These are phyloP conservation scores for Quillaja saponaria DNA, from an alignment of 306 rosid genomes.

Conservation along the genomic window DNA sequence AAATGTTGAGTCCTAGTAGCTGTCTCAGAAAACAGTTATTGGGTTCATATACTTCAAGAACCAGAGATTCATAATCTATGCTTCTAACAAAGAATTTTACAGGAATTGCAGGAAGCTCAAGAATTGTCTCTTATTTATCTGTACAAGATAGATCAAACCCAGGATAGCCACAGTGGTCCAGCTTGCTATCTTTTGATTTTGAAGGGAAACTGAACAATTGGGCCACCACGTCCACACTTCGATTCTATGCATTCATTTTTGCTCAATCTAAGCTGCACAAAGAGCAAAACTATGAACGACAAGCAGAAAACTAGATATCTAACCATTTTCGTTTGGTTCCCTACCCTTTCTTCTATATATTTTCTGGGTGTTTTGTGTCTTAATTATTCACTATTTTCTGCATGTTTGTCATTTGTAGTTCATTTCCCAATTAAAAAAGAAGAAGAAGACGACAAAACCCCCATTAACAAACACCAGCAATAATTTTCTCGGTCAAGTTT, in stretches of 20 bases:
- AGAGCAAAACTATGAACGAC: not conserved
- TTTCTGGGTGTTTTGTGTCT: too few relatives aligned
- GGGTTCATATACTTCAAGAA: not conserved
- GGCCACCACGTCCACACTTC: slow-evolving; percentile 30
- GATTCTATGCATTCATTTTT: slow-evolving; percentile 4
- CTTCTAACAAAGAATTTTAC: not conserved
- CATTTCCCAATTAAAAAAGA: too few relatives aligned
- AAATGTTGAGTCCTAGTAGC: slow-evolving; percentile 2
- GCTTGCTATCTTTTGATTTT: slow-evolving; percentile 12
- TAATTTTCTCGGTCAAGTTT: too few relatives aligned
- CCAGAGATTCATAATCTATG: not conserved
- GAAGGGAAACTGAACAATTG: slow-evolving; percentile 40
- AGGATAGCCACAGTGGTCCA: too few relatives aligned
- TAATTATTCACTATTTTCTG: too few relatives aligned
- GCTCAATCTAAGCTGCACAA: not conserved
- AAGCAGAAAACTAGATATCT: not conserved
- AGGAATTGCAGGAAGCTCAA: slow-evolving; percentile 19
- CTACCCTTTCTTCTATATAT: too few relatives aligned
- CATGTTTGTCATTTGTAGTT: too few relatives aligned
- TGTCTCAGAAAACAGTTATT: slow-evolving; percentile 14
- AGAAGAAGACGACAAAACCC: too few relatives aligned
- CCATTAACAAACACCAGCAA: too few relatives aligned
- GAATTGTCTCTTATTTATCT: not conserved
- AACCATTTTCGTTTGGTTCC: too few relatives aligned
- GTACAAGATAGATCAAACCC: slow-evolving; percentile 9